A percentile compares a stretch with the other conserved stretches of the same genome.
These are phyloP conservation scores for Remersonia thermophila DNA, from an alignment of 2,329 filamentous ascomycete species.

Conservation along the genomic window DNA sequence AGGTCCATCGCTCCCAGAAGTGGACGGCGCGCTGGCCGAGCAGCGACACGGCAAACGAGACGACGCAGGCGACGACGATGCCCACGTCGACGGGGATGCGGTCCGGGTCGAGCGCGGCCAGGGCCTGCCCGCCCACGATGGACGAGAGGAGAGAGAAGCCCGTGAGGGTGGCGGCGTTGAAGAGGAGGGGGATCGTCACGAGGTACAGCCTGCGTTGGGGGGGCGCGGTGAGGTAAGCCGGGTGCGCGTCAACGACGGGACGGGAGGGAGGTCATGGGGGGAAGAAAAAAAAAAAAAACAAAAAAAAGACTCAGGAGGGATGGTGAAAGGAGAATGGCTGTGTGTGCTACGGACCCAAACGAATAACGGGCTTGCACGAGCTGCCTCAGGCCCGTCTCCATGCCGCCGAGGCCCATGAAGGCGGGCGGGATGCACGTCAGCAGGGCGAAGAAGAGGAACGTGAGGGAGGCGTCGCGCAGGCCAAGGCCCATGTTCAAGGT, in stretches of 20 bases:
- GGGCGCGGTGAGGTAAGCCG: too few species aligned
- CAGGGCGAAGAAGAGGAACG: conserved; percentile 47
- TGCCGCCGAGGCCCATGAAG: conserved; percentile 41
- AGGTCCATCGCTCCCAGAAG: conserved; percentile 42
- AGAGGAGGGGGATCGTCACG: conserved; percentile 36
- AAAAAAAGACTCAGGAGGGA: not conserved
- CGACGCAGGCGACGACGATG: conserved; percentile 42
- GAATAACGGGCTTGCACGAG: conserved; percentile 49
- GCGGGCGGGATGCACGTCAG: conserved; percentile 42
- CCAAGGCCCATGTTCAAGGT: conserved; percentile 41
- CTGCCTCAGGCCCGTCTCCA: conserved; percentile 45
- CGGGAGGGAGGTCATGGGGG: conserved; percentile 1
- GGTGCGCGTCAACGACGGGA: too few species aligned
- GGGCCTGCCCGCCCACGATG: conserved; percentile 42
- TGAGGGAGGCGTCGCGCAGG: conserved; percentile 41
- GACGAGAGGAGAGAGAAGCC: conserved; percentile 46
- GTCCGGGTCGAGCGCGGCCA: conserved; percentile 34
- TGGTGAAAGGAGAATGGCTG: too few species aligned
- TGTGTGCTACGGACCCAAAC: conserved; percentile 34
- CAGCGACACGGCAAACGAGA: conserved; percentile 42
- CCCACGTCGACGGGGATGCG: conserved; percentile 39
- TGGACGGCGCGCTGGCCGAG: conserved; percentile 43
- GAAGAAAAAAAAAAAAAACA: too few species aligned
- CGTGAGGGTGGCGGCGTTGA: conserved; percentile 45
- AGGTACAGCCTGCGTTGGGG: conserved; percentile 33